A percentile compares a stretch with the other conserved stretches of the same genome.
phyloP scores from a whole-genome alignment of 2,329 filamentous ascomycete genomes.

The Pseudocercospora pini-densiflorae region DNA sequence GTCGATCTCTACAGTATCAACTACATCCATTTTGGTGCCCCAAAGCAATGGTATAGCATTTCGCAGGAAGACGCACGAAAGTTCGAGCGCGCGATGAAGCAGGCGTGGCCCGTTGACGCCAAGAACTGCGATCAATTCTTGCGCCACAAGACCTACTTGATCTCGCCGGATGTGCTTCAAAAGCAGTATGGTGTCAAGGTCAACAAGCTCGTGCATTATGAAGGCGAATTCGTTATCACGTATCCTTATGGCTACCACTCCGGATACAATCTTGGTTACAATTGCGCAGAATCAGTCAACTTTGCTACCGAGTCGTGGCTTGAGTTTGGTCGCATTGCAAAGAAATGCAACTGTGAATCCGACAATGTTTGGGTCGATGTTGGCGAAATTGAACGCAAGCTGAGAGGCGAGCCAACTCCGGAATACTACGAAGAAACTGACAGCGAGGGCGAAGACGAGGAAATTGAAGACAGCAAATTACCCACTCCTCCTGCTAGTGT shows the following conservation, averaged over 20 bases:
- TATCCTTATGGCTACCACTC: slow-evolving; percentile 99
- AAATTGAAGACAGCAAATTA: slow-evolving; percentile 63
- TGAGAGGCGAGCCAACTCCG: slow-evolving; percentile 80
- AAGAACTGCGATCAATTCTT: slow-evolving; percentile 97
- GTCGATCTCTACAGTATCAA: slow-evolving; percentile 99
- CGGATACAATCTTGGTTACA: slow-evolving; percentile 96
- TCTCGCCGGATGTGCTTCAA: slow-evolving; percentile 85
- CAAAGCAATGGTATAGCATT: slow-evolving; percentile 99
- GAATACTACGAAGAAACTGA: slow-evolving; percentile 82
- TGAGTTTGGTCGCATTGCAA: slow-evolving; percentile 91
- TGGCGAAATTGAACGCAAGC: slow-evolving; percentile 90
- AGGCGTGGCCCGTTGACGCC: slow-evolving; percentile 88
- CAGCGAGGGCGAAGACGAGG: slow-evolving; percentile 63
- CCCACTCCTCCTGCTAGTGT: slow-evolving; percentile 80
- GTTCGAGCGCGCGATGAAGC: slow-evolving; percentile 95
- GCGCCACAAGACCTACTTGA: slow-evolving; percentile 95
- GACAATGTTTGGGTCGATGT: slow-evolving; percentile 99
- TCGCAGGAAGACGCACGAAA: slow-evolving; percentile 91
- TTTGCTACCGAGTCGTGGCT: slow-evolving; percentile 96
- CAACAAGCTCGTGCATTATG: slow-evolving; percentile 93
- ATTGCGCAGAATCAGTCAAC: slow-evolving; percentile 98
- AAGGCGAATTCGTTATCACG: slow-evolving; percentile 97
- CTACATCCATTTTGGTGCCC: slow-evolving; percentile 97
- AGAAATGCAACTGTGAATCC: slow-evolving; percentile 94
- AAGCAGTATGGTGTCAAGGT: slow-evolving; percentile 93